Conservation (phyloP, 1,139 yeast species). For the Debaryomycetaceae sp. region DNA sequence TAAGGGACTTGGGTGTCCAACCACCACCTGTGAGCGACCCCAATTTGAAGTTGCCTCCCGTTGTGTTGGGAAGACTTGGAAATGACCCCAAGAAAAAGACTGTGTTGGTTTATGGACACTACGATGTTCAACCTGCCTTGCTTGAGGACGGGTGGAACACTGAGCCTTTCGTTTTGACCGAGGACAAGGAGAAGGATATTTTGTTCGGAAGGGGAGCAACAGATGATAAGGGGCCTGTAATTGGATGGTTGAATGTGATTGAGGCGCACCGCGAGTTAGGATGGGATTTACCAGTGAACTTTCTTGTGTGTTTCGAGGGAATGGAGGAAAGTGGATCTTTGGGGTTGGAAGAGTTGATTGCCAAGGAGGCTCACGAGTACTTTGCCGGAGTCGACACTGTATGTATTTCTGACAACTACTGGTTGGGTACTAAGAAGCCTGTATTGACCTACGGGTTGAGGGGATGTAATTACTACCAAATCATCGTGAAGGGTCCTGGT, state of each 20-base stretch:
- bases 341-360: slow-evolving; percentile 83
- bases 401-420: slow-evolving; percentile 94
- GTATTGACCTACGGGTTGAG: slow-evolving; percentile 96
- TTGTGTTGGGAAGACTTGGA: slow-evolving; percentile 86
- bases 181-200: slow-evolving; percentile 55
- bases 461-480: slow-evolving; percentile 92
- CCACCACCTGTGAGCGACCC: slow-evolving; percentile 76
- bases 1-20: slow-evolving; percentile 81
- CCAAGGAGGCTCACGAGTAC: slow-evolving; percentile 70
- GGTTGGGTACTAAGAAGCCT: slow-evolving; percentile 97
- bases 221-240: slow-evolving; percentile 97
- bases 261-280: slow-evolving; percentile 87
- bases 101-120: slow-evolving; percentile 90
- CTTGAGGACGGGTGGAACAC: slow-evolving; percentile 93
- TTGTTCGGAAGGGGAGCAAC: slow-evolving; percentile 93
- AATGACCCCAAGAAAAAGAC: slow-evolving; percentile 77
- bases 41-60: slow-evolving; percentile 80
- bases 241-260: slow-evolving; percentile 92
- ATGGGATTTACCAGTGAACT: slow-evolving; percentile 88
- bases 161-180: slow-evolving; percentile 77
- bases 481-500: slow-evolving; percentile 81
- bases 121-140: slow-evolving; percentile 96
- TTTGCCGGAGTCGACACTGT: slow-evolving; percentile 90
- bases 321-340: slow-evolving; percentile 98
- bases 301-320: slow-evolving; percentile 93